phyloP scores from a whole-genome alignment of 164 flowering plant species.

The Tinospora cordifolia region DNA sequence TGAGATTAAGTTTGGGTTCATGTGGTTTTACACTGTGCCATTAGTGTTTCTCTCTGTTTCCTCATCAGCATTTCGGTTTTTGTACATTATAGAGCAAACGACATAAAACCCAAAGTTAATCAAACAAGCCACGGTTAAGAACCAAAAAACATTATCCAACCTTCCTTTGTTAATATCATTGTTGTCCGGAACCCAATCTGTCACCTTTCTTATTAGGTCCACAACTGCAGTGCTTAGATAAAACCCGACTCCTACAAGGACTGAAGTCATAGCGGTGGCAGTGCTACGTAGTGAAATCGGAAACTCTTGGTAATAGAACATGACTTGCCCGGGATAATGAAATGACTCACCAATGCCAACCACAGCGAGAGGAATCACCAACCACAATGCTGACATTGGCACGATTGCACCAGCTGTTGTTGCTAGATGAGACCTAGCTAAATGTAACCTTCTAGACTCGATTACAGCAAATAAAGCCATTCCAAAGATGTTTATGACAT shows the following conservation, averaged over 20 bases:
- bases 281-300: slow-evolving; percentile 31
- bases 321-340: slow-evolving; percentile 41
- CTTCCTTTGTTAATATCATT: slow-evolving; percentile 35
- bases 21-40: too few species aligned
- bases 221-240: slow-evolving; percentile 29
- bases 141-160: slow-evolving; percentile 39
- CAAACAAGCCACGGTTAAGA: slow-evolving; percentile 24
- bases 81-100: slow-evolving; percentile 24
- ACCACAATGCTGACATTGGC: slow-evolving; percentile 38
- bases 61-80: slow-evolving; percentile 16
- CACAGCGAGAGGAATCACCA: slow-evolving; percentile 26
- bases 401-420: too few species aligned
- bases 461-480: slow-evolving; percentile 15
- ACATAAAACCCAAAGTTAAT: slow-evolving; percentile 28
- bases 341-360: slow-evolving; percentile 46
- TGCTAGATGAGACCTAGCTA: slow-evolving; percentile 1
- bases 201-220: slow-evolving; percentile 16
- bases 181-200: slow-evolving; percentile 39
- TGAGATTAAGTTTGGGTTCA: too few species aligned
- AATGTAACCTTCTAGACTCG: slow-evolving; percentile 18
- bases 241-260: slow-evolving; percentile 25
- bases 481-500: slow-evolving; percentile 12
- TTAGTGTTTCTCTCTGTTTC: too few species aligned
- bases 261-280: slow-evolving; percentile 28
- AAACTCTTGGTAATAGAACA: slow-evolving; percentile 47